Base-by-base conservation (phyloP, 169 alveolate species). In the Nephromyces sp. region DNA sequence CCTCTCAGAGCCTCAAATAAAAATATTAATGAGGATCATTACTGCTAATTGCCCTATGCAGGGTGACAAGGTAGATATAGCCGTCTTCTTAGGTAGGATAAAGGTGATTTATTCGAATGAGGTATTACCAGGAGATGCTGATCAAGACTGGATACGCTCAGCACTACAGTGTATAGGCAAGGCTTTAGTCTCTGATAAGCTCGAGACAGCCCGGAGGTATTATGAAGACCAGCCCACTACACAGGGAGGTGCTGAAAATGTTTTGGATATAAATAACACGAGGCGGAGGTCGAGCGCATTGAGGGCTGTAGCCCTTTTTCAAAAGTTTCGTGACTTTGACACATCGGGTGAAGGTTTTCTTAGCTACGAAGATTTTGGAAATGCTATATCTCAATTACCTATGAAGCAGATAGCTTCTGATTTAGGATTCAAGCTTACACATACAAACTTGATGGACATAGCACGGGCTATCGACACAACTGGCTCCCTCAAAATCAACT, bases 231-330 rank as follows among this genome's bases (percentile, higher is more conserved):
- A 82, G 65, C 68, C 57, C 51, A 24, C 33, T 24, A 70, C 62
- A 28, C 72, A 71, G 15, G 77, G 77, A 0, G 53, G 53, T 30
- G 22, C 64, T 22, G 35, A n/a, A n/a, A 74, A 77, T 67, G 83
- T 74, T 31, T 27, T 68, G n/a, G 71, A 64, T 34, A 61, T 65
- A 22, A 53, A 25, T 3, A 32, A 25, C 28, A 78, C 43, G 33
- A 5, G 79, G 27, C 76, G 92, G 69, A 80, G 93, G 31, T 87
- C 93, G 67, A 84, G 91, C 24, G 93, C 92, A 15, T 81, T 87
- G 2, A 69, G 92, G 61, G 88, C 93, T 0, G 92, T 88, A 25
- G 93, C 93, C 15, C 83, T 88, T 6, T 87, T 87, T 81, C 93
- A 88, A 63, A 88, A 88, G 73, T 88, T 88, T 83, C 85, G 82